A percentile compares a stretch with the other conserved stretches of the same genome.
Evolutionary conservation across 2,329 filamentous ascomycete species (phyloP).

Genomic region (Trichoderma oligosporum): DNA sequence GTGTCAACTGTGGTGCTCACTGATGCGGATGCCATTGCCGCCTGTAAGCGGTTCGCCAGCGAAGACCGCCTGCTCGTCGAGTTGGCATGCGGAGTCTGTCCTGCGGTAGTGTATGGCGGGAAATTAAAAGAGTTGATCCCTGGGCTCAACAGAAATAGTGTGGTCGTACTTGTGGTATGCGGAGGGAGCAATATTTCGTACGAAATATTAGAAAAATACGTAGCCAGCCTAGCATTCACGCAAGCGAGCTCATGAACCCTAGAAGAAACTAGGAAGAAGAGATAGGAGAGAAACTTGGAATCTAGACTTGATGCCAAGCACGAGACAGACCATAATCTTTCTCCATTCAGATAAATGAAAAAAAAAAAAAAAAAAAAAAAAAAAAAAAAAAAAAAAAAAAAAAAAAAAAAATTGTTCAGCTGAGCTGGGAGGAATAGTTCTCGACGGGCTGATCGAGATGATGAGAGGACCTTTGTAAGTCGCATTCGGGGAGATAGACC

Average conservation of each 20-base stretch:
- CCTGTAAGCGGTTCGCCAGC: conserved; percentile 28
- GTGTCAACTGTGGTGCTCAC: conserved; percentile 29
- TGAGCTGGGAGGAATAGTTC: no score
- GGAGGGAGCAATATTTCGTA: conserved; percentile 34
- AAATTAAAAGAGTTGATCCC: conserved; percentile 26
- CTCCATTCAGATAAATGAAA: neutral
- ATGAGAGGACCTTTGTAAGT: neutral
- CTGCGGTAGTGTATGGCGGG: conserved; percentile 29
- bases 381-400: neutral
- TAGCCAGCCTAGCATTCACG: neutral
- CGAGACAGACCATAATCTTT: neutral
- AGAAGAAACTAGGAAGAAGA: neutral
- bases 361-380: neutral
- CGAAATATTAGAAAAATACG: conserved; percentile 28
- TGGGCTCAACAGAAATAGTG: conserved; percentile 25
- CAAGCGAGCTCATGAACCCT: neutral
- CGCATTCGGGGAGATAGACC: neutral
- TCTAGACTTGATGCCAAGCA: conserved; percentile 1
- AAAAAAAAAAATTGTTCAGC: neutral
- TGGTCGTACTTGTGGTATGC: conserved; percentile 32
- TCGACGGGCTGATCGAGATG: conserved; percentile 3
- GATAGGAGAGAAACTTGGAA: neutral
- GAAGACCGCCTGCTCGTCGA: conserved; percentile 33
- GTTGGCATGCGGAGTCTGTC: conserved; percentile 30
- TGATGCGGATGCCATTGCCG: conserved; percentile 29